Percentiles rank a stretch among this genome's conserved stretches.
These are phyloP conservation scores for Lyophyllum semitale DNA, from an alignment of 768 basidiomycete genomes.

Conservation along the genomic window DNA sequence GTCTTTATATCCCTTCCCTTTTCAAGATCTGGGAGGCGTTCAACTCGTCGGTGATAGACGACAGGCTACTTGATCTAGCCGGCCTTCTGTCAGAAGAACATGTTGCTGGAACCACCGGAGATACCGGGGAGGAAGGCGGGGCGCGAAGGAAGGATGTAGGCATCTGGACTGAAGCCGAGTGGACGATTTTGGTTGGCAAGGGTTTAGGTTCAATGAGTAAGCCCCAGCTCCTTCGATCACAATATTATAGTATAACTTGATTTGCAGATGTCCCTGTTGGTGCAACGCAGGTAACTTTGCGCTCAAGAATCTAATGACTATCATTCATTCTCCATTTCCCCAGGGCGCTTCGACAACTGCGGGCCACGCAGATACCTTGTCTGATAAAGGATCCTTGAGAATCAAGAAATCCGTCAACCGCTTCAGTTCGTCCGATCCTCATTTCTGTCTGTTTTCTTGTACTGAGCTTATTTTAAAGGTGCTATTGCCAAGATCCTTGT, in stretches of 20 bases:
- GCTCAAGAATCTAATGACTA: not conserved
- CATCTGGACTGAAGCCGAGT: conserved; percentile 85
- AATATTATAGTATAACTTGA: not conserved
- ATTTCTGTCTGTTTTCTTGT: not conserved
- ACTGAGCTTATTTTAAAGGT: conserved; percentile 39
- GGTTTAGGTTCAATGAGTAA: conserved; percentile 80
- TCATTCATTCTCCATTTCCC: conserved; percentile 2
- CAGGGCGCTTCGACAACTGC: conserved; percentile 69
- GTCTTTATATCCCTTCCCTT: conserved; percentile 69
- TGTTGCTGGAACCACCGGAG: conserved; percentile 55
- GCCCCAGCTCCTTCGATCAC: conserved; percentile 17
- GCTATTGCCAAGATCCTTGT: conserved; percentile 84
- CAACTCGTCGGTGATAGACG: conserved; percentile 73
- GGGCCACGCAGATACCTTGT: conserved; percentile 65
- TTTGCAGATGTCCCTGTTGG: conserved; percentile 71
- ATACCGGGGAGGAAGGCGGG: conserved; percentile 53
- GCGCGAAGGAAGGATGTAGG: conserved; percentile 82
- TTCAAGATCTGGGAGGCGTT: conserved; percentile 82
- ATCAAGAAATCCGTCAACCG: conserved; percentile 74
- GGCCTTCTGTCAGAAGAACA: conserved; percentile 75
- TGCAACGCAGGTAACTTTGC: conserved; percentile 51
- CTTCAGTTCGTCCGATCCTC: conserved; percentile 45
- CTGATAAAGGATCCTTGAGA: conserved; percentile 54
- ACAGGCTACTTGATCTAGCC: conserved; percentile 70
- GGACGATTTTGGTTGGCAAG: conserved; percentile 81